Percentiles rank a stretch among this genome's conserved stretches.
Evolutionary conservation across 192 early-diverging fungal genomes (phyloP).

Genomic region (Chytriomyces sp.): DNA sequence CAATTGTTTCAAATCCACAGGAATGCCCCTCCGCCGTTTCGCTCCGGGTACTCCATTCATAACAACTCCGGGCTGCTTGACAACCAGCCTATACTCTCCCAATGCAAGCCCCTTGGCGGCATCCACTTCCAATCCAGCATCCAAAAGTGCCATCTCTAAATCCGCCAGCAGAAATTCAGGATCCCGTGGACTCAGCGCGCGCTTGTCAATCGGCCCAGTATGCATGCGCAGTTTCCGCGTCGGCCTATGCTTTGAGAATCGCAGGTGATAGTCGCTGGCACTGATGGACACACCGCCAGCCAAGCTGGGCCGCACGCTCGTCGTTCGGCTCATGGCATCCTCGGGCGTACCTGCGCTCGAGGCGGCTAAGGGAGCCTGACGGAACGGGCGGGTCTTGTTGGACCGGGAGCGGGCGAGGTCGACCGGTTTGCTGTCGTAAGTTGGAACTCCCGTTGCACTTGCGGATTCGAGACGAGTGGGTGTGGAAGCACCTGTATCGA

Average conservation of each 20-base stretch:
- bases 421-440: too few species aligned
- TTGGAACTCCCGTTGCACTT: too few species aligned
- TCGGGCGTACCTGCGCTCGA: neutral
- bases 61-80: constrained; percentile 9
- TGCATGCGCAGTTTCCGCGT: neutral
- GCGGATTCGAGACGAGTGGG: too few species aligned
- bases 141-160: constrained; percentile 2
- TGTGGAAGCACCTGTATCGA: too few species aligned
- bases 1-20: constrained; percentile 17
- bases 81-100: constrained; percentile 1
- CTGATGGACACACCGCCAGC: neutral
- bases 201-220: constrained; percentile 13
- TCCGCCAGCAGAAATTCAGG: constrained; percentile 6
- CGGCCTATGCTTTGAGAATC: neutral
- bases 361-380: neutral
- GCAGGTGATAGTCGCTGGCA: constrained; percentile 15
- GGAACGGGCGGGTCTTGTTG: neutral
- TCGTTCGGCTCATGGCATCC: neutral
- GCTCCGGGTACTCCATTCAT: neutral
- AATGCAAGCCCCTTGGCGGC: neutral
- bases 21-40: neutral
- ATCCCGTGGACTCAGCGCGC: constrained; percentile 16
- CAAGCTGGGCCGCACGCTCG: neutral
- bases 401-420: too few species aligned
- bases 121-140: constrained; percentile 12